A percentile compares a stretch with the other conserved stretches of the same genome.
These are phyloP conservation scores for Termitomyces heimii DNA, from an alignment of 768 basidiomycete species.

Conservation along the genomic window DNA sequence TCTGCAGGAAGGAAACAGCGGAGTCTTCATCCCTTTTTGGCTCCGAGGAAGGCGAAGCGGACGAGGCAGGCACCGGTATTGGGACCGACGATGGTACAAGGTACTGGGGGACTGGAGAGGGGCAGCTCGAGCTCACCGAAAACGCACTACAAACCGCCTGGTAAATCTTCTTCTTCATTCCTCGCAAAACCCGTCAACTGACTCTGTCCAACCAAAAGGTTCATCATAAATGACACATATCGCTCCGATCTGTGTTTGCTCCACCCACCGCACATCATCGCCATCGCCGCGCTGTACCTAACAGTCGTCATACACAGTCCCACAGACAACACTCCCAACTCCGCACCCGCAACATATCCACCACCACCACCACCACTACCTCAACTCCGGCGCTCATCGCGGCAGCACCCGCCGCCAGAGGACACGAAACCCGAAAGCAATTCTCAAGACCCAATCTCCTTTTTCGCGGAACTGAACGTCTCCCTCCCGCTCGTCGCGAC, in stretches of 20 bases:
- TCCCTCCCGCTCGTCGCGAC: slow-evolving; percentile 76
- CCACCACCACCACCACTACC: slow-evolving; percentile 19
- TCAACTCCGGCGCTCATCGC: slow-evolving; percentile 50
- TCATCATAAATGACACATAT: slow-evolving; percentile 95
- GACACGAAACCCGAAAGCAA: slow-evolving; percentile 24
- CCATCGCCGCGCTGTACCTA: slow-evolving; percentile 87
- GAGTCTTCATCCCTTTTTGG: slow-evolving; percentile 30
- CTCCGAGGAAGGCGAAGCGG: slow-evolving; percentile 49
- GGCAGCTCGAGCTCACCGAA: slow-evolving; percentile 69
- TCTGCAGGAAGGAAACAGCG: slow-evolving; percentile 59
- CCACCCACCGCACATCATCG: slow-evolving; percentile 92
- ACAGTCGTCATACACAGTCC: slow-evolving; percentile 71
- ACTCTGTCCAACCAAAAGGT: slow-evolving; percentile 43
- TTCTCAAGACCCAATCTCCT: slow-evolving; percentile 66
- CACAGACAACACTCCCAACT: slow-evolving; percentile 34
- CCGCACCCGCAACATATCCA: slow-evolving; percentile 8
- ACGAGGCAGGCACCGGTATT: slow-evolving; percentile 45
- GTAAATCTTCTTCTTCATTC: slow-evolving; percentile 34
- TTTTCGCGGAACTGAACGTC: slow-evolving; percentile 83
- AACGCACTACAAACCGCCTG: slow-evolving; percentile 87
- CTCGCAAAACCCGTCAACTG: background rate
- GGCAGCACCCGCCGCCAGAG: slow-evolving; percentile 26
- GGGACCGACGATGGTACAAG: slow-evolving; percentile 47
- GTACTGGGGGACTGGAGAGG: slow-evolving; percentile 80
- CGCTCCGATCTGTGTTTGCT: slow-evolving; percentile 90